These are phyloP conservation scores for Xylaria flabelliformis DNA, from an alignment of 495 filamentous ascomycete genomes.

Conservation along the genomic window DNA sequence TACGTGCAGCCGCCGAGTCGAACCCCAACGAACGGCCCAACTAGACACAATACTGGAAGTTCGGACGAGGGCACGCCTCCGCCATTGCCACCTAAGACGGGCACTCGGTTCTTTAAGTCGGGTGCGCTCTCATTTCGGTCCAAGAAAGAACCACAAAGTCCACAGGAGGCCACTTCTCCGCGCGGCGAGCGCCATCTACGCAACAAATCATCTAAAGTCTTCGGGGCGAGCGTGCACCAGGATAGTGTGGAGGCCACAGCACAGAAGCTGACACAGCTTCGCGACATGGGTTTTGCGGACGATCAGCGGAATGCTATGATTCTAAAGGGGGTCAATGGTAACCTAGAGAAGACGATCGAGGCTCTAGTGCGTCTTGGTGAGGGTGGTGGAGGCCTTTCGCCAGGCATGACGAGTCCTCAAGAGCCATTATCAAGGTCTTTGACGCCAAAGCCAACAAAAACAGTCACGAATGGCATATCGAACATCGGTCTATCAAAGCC, in stretches of 20 bases:
- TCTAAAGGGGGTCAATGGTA: slow-evolving; percentile 78
- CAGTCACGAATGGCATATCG: slow-evolving; percentile 36
- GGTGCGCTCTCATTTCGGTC: slow-evolving; percentile 71
- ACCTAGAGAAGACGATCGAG: slow-evolving; percentile 84
- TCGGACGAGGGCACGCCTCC: slow-evolving; percentile 69
- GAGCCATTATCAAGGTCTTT: slow-evolving; percentile 49
- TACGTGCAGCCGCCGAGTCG: slow-evolving; percentile 65
- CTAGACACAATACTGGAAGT: slow-evolving; percentile 52
- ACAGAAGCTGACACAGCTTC: slow-evolving; percentile 75
- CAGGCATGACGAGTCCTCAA: slow-evolving; percentile 39
- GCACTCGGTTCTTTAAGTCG: slow-evolving; percentile 77
- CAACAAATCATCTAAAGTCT: slow-evolving; percentile 68
- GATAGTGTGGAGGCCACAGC: slow-evolving; percentile 55
- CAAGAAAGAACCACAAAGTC: slow-evolving; percentile 50
- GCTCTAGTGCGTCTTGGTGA: slow-evolving; percentile 82
- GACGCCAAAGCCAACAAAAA: slow-evolving; percentile 46
- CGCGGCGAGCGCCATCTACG: slow-evolving; percentile 41
- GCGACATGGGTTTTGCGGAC: slow-evolving; percentile 93
- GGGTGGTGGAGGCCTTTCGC: slow-evolving; percentile 50
- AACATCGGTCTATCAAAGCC: slow-evolving; percentile 34
- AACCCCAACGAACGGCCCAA: slow-evolving; percentile 39
- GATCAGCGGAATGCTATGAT: slow-evolving; percentile 80
- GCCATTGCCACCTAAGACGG: slow-evolving; percentile 83
- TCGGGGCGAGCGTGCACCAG: slow-evolving; percentile 67
- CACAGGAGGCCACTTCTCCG: slow-evolving; percentile 32